Evolutionary conservation across 768 basidiomycete genomes (phyloP), one percentile per base, ranked within the genome.

Genomic region (Collybia nuda): DNA sequence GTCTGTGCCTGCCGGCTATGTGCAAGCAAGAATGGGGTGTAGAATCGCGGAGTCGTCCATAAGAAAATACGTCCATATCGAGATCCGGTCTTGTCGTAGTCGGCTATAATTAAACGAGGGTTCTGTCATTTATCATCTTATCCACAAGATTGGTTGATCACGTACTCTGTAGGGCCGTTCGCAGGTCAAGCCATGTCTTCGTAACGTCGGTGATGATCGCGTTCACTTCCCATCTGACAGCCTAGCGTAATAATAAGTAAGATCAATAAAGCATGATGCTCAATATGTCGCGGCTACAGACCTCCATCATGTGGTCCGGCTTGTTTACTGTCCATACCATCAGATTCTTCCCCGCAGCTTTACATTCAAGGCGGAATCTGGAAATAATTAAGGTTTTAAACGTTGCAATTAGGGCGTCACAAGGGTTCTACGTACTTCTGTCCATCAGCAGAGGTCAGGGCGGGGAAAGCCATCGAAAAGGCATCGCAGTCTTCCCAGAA

Each of bases 261-360:
- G n/a, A 47, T 28, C 23, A 44, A 42, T 12, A 15, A 44, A 4
- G 15, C 14, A 47, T 26, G 24, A 14, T 21, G 9, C 22, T 28
- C 18, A 22, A 29, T 18, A 28, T 39, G 28, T 29, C 7, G 6
- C 46, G 23, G 48, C 22, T 22, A 67, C 81, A 38, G 23, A 85
- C 90, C 82, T 93, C 90, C 79, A 91, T 88, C 91, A 93, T 93
- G 62, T 93, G 85, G 47, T 82, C 83, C 8, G 84, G 84, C 40
- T 86, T 79, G 62, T 99, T 99, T 22, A 98, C 96, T 0, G 97
- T 99, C 97, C 95, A 98, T 2, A 93, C 92, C 81, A 95, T 87
- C 49, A 98, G 58, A 57, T 78, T 78, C 78, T 97, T 97, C 17
- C 88, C 88, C 1, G 83, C 83, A 14, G 63, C 73, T 64, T 85